A percentile compares a stretch with the other conserved stretches of the same genome.
Conservation (phyloP, 768 basidiomycete genomes). For the Xerocomellus amylosporus region DNA sequence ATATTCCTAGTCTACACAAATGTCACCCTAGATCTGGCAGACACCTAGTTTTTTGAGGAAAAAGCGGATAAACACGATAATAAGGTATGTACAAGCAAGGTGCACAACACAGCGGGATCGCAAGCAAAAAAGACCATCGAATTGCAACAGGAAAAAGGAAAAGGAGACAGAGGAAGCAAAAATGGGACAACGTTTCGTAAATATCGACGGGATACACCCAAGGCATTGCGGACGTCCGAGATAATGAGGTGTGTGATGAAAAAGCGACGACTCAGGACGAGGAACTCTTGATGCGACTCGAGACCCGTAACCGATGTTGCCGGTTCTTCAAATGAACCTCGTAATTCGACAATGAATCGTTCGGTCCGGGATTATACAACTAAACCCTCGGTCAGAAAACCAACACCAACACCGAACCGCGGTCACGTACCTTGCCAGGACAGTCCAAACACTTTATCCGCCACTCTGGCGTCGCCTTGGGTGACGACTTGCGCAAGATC, state of each 20-base stretch:
- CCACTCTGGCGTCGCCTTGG: constrained; percentile 73
- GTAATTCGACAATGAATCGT: constrained; percentile 83
- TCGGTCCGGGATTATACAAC: constrained; percentile 90
- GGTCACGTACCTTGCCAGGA: constrained; percentile 73
- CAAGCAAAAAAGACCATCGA: constrained; percentile 21
- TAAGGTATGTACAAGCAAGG: constrained; percentile 38
- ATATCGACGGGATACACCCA: constrained; percentile 10
- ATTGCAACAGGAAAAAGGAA: constrained; percentile 8
- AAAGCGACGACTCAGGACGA: constrained; percentile 19
- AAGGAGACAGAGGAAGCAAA: background rate
- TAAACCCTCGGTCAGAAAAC: constrained; percentile 28
- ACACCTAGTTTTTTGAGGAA: background rate
- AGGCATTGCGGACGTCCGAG: too few relatives aligned
- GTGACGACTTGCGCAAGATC: constrained; percentile 56
- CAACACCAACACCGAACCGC: too few relatives aligned
- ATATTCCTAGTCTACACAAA: background rate
- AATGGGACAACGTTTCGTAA: constrained; percentile 10
- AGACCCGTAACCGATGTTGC: constrained; percentile 72
- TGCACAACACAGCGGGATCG: constrained; percentile 23
- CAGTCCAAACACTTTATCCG: constrained; percentile 88
- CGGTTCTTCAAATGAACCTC: constrained; percentile 90
- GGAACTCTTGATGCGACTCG: constrained; percentile 42
- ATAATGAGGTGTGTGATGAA: too few relatives aligned
- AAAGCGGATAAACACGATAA: constrained; percentile 33
- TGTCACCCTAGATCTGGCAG: constrained; percentile 4